Evolutionary conservation across 2,329 filamentous ascomycete species (phyloP), one percentile per base, ranked within the genome.

Genomic region (Beauveria caledonica): DNA sequence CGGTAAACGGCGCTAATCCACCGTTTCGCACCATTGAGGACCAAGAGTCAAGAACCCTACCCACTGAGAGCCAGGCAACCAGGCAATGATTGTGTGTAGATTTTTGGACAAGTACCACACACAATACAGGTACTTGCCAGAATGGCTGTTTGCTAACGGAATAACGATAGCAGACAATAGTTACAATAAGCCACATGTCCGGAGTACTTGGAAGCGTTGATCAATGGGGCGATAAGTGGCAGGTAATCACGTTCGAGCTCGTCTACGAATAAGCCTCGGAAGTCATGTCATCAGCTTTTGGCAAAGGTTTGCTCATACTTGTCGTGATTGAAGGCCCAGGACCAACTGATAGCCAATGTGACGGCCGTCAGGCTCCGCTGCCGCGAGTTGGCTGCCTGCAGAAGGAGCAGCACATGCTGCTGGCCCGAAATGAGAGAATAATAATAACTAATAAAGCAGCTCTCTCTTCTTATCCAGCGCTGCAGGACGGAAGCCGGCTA

Each of bases 1-100:
- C 58, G 27, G 42, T 48, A 60, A 59, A 60, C 49, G 48, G 58
- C 49, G 39, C 58, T 53, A 39, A 53, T 11, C 23, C 49, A 60
- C 58, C 58, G 58, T 60, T 60, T 60, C 27, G 49, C 25, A 15
- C 45, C 29, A 48, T n/a, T 8, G 36, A n/a, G 17, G 21, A 19
- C 40, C 40, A 42, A 19, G 40, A 42, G 40, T 42, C 52, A 21
- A 44, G 51, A n/a, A 5, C 51, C 40, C 15, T 10, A 42, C 33
- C 33, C 33, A 36, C 33, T 11, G 33, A 36, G 33, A 36, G 33
- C 33, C 29, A 33, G 33, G 33, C 33, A 36, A 36, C 33, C 5
- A 36, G 33, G 10, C 33, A 11, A 36, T 36, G 11, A 5, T 29
- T 8, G 19, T 51, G 27, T 51, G 11, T 21, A 19, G 3, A n/a